These are phyloP conservation scores for Syzygium aromaticum DNA, from an alignment of 345 rosid genomes.

Conservation along the genomic window DNA sequence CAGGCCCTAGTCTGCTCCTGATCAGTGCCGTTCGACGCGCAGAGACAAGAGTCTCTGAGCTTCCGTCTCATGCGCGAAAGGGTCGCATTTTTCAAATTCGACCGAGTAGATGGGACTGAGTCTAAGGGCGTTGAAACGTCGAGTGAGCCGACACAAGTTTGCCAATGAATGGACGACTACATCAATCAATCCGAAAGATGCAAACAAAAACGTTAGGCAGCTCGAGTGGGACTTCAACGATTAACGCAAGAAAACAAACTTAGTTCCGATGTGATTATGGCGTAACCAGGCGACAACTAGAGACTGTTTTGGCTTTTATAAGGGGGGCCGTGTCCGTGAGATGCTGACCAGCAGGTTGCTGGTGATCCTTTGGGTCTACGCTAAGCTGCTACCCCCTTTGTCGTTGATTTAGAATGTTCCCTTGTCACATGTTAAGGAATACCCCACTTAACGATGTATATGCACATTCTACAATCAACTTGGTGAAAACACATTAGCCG, in stretches of 20 bases:
- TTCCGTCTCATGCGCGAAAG: background rate
- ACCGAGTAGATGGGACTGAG: background rate
- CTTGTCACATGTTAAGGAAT: background rate
- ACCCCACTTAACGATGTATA: background rate
- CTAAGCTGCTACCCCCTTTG: background rate
- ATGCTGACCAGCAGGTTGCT: background rate
- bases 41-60: background rate
- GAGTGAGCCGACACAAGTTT: background rate
- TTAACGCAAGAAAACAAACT: background rate
- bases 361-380: background rate
- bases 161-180: background rate
- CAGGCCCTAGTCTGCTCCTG: no score
- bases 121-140: background rate
- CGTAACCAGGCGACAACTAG: background rate
- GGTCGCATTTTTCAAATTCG: background rate
- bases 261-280: background rate
- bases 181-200: background rate
- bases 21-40: background rate
- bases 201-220: background rate
- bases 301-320: background rate
- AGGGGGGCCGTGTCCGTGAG: background rate
- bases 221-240: background rate
- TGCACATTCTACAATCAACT: background rate
- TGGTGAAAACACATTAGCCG: background rate
- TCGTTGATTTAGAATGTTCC: background rate